These are phyloP conservation scores for Globisporangium cystogenes DNA, from an alignment of 352 stramenopile species.

Conservation along the genomic window DNA sequence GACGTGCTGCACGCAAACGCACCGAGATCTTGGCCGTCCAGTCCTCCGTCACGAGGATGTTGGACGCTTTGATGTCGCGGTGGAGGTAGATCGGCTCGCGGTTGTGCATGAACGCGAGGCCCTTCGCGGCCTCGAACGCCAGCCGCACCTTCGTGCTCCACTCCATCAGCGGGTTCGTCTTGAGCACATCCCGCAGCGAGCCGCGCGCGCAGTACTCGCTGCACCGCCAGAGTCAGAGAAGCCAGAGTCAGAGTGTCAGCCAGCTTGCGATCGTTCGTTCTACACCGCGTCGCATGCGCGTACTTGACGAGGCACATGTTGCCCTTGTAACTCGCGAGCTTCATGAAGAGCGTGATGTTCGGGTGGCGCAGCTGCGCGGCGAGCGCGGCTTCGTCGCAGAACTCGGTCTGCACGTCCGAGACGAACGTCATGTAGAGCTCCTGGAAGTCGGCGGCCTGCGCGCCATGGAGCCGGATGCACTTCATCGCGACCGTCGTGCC, in stretches of 20 bases:
- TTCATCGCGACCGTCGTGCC: constrained; percentile 77
- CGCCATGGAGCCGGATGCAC: constrained; percentile 46
- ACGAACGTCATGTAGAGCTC: constrained; percentile 69
- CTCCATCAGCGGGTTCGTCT: constrained; percentile 52
- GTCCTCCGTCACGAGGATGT: constrained; percentile 68
- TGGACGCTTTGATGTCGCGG: constrained; percentile 67
- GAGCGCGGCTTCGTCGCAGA: constrained; percentile 62
- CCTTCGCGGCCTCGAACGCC: constrained; percentile 63
- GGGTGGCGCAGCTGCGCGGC: constrained; percentile 56
- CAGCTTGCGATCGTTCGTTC: too few species aligned
- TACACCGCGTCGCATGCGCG: too few species aligned
- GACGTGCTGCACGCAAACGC: too few species aligned
- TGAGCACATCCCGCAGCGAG: constrained; percentile 55
- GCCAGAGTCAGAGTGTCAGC: too few species aligned
- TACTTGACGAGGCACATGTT: constrained; percentile 75
- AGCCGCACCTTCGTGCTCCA: constrained; percentile 65
- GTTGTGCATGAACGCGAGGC: constrained; percentile 78
- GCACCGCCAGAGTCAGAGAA: constrained; percentile 4
- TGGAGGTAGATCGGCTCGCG: constrained; percentile 69
- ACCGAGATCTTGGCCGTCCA: constrained; percentile 68
- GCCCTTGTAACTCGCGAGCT: constrained; percentile 55
- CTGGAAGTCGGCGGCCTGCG: constrained; percentile 27
- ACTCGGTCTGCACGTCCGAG: constrained; percentile 50
- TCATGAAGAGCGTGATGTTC: constrained; percentile 77
- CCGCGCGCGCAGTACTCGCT: constrained; percentile 66